These are phyloP conservation scores for Ilex asprella DNA, from an alignment of 257 asterid genomes.

Conservation along the genomic window DNA sequence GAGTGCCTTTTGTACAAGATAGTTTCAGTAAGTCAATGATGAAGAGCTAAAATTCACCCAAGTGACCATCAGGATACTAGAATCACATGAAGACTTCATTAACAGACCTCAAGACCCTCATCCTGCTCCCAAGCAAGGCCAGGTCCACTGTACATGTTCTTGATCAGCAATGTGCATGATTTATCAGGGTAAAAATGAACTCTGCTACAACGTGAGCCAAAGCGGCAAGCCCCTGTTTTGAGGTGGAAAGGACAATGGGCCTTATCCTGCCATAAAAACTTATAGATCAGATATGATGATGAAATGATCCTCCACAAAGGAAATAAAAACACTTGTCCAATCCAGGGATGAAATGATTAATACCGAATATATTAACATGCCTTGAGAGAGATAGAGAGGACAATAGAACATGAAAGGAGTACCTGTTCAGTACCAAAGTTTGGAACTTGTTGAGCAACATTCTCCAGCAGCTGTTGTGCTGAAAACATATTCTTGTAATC, in stretches of 20 bases:
- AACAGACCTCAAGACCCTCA: constrained; percentile 99
- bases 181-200: constrained; percentile 95
- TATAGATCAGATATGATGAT: constrained; percentile 26
- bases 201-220: constrained; percentile 86
- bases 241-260: constrained; percentile 98
- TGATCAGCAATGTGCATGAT: constrained; percentile 84
- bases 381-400: constrained; percentile 3
- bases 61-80: constrained; percentile 69
- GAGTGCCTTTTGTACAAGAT: background rate
- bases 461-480: constrained; percentile 74
- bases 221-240: constrained; percentile 95
- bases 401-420: constrained; percentile 1
- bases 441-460: constrained; percentile 90
- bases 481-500: constrained; percentile 56
- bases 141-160: constrained; percentile 93
- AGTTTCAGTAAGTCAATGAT: background rate
- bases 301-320: background rate
- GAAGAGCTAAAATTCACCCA: background rate
- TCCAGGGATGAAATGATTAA: constrained; percentile 5
- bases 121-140: constrained; percentile 99
- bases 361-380: constrained; percentile 2
- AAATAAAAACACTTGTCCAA: constrained; percentile 12
- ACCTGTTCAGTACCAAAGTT: constrained; percentile 98
- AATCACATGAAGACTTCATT: constrained; percentile 77
- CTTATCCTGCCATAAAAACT: constrained; percentile 69